Evolutionary conservation across 768 basidiomycete genomes (phyloP), one percentile per base, ranked within the genome.

Genomic region (Austroboletus eburneus): DNA sequence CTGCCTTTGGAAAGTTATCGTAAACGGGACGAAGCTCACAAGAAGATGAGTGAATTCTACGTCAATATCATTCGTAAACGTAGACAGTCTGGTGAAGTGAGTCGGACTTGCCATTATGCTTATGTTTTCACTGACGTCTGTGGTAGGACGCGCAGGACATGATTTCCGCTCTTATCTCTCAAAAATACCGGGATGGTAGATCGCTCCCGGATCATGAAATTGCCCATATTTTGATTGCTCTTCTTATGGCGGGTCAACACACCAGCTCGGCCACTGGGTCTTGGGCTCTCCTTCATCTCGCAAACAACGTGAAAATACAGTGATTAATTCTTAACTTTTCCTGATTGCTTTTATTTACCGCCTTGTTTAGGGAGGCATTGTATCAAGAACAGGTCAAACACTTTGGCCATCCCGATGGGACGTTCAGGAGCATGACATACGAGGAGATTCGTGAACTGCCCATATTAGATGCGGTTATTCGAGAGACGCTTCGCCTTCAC

Each of bases 241-340:
- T 99, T 38, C 83, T 99, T 53, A 98, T 99, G 96, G 96, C 96
- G 36, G 96, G 96, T 32, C 96, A 99, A 70, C 96, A 99, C 69
- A 99, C 96, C 0, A 91, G 88, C 57, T 96, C 96, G 13, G 85
- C 96, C 2, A 86, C 91, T 18, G 83, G 83, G 25, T 85, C 92
- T 9, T 99, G 96, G 96, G 64, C 84, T 14, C 74, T 98, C 32
- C 79, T 97, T 35, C 91, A 96, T 60, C 65, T 98, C 24, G 95
- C 93, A 23, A 71, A 79, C 52, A 78, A 83, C 39, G 78, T 77
- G 1, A 81, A 87, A 21, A 58, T 94, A 50, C 81, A 79, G 90
- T 93, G 62, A 58, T 85, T 78, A 10, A 7, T 18, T 3, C 32
- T 38, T 8, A 9, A 17, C 25, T 10, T 34, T 17, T 4, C 14